Base-by-base conservation (phyloP, 176 grass and related monocot species). In the Leersia perrieri region DNA sequence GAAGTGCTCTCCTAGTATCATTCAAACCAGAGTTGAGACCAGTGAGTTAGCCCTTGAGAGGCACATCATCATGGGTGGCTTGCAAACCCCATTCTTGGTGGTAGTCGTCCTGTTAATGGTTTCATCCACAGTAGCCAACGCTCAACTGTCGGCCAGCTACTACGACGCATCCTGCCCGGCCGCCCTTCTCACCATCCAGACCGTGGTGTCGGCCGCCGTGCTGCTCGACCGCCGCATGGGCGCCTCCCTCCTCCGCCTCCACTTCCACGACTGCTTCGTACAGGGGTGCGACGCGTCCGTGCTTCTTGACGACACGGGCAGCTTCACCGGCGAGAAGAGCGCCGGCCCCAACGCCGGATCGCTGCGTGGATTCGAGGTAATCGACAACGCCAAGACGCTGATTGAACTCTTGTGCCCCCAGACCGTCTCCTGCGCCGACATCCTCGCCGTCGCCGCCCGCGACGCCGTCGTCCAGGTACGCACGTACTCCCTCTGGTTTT, bases 221-320 rank as follows among this genome's bases (percentile, higher is more conserved):
- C 58, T 81, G 34, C 38, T 79, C 13, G 87, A 94, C 47, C 44
- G 9, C 7, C 89, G 94, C 51, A 88, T 93, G 89, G 94, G 86
- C 3, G 94, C 94, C 16, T 93, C 94, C 28, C 84, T 94, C 34
- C 88, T 94, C 36, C 85, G 91, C 11, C 91, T 94, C 28, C 86
- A 90, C 66, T 94, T 90, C 78, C 91, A 94, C 36, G 91, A 94
- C 76, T 90, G 88, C 80, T 94, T 94, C 66, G 91, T 94, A 22
- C 29, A 92, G 86, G 90, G 90, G 7, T 89, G 90, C 61, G 90
- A 92, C 64, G 86, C 78, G 51, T 92, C 90, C 4, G 73, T 92
- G 66, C 90, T 92, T 33, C 73, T 92, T 0, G 90, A 92, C 58
- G 90, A 92, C 86, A 89, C 80, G 63, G 60, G 82, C 38, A 80